Percentiles rank a stretch among this genome's conserved stretches.
phyloP scores from a whole-genome alignment of 129 eudicot species.

The Chrysanthemum lavandulifolium region DNA sequence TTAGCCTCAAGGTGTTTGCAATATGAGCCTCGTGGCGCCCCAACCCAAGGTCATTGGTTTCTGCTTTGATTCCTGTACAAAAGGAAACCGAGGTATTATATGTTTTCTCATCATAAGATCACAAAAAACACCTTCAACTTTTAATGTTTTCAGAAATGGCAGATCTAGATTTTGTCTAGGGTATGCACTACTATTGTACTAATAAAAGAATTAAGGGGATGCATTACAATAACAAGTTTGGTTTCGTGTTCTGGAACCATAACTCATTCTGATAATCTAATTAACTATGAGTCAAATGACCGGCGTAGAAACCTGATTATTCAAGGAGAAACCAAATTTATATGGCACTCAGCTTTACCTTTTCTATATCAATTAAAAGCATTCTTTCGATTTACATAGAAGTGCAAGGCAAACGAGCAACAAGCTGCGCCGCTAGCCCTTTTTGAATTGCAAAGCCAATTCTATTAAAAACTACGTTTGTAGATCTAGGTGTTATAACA shows the following conservation, averaged over 20 bases:
- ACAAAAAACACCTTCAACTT: neutral
- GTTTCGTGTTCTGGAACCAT: neutral
- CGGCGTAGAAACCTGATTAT: too few species aligned
- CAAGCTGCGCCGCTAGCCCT: too few species aligned
- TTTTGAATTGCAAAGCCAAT: too few species aligned
- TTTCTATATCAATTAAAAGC: too few species aligned
- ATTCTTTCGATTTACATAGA: too few species aligned
- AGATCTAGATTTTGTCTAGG: neutral
- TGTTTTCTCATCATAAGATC: conserved; percentile 1
- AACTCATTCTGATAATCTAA: neutral
- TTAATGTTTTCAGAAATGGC: neutral
- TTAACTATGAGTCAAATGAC: neutral
- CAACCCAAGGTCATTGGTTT: conserved; percentile 80
- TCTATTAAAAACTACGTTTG: too few species aligned
- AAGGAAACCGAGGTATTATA: conserved; percentile 72
- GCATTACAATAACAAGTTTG: neutral
- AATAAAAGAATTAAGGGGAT: neutral
- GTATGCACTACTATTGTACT: neutral
- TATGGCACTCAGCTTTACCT: too few species aligned
- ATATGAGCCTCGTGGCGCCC: conserved; percentile 96
- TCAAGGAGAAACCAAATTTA: neutral
- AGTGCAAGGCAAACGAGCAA: too few species aligned
- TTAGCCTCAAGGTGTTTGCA: conserved; percentile 91
- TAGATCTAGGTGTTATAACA: too few species aligned
- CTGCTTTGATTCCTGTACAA: conserved; percentile 89